Evolutionary conservation across 2,329 filamentous ascomycete species (phyloP), one percentile per base, ranked within the genome.

Genomic region (Fusarium sterilihyphosum): DNA sequence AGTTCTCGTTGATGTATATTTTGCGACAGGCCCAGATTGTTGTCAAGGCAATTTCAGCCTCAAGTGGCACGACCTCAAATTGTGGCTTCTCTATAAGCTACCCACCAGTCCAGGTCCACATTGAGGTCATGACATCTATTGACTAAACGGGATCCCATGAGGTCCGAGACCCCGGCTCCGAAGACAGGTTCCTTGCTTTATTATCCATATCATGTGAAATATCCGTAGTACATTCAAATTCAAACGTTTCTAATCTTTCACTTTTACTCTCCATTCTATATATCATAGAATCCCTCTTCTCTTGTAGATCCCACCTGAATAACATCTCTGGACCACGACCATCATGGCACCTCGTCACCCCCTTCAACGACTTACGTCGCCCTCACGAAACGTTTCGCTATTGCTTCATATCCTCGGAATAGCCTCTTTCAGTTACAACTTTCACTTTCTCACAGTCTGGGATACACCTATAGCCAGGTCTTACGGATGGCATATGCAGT

Each of bases 401-500:
- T 68, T 89, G 16, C 80, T 94, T 47, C 93, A 95, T 81, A 81
- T 86, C 6, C 71, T 84, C 3, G 89, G 89, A 58, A 83, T 88
- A 53, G 77, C 83, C 43, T 90, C 87, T 12, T 91, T 91, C 77
- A 74, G 81, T 26, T 85, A 86, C 54, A 89, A 85, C 58, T 91
- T 90, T 79, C 81, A 84, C 67, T 90, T 88, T 75, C 82, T 91
- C 6, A 76, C 80, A 22, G 73, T 77, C 18, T 89, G 86, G 81
- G 87, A 89, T 5, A 87, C 85, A 17, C 82, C 85, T 59, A 86
- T 91, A 50, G 87, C 88, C 58, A 83, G 85, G 1, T 86, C 90
- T 3, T 93, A 92, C 76, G 92, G 92, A 65, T 88, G 92, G 83
- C 88, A 93, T 78, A 88, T 91, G 71, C 91, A 93, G 80, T 94